phyloP scores from a whole-genome alignment of 257 asterid species.

The Leonotis leonurus region DNA sequence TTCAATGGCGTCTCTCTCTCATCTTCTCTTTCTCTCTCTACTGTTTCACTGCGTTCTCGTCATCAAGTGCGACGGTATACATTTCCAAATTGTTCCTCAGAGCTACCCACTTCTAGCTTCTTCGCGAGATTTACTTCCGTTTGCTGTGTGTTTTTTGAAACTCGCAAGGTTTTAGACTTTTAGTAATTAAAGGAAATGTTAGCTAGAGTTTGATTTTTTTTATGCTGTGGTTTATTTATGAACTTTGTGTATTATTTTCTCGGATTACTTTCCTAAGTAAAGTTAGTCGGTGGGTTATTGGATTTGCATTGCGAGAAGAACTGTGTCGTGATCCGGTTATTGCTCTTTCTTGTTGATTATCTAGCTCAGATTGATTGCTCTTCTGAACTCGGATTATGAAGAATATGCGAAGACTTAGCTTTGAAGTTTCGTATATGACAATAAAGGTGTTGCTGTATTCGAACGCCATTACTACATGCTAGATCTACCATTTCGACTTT shows the following conservation, averaged over 20 bases:
- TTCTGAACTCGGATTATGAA: neutral
- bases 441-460: neutral
- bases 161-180: neutral
- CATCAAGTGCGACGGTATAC: conserved; percentile 58
- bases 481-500: conserved; percentile 18
- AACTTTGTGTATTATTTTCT: neutral
- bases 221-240: neutral
- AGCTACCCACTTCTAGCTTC: neutral
- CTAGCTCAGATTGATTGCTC: neutral
- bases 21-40: conserved; percentile 48
- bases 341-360: conserved; percentile 5
- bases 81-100: neutral
- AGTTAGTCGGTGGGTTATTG: neutral
- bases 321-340: neutral
- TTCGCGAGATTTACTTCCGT: neutral
- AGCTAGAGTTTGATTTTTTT: neutral
- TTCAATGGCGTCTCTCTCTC: conserved; percentile 46
- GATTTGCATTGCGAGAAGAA: conserved; percentile 3
- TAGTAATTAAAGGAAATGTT: neutral
- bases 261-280: neutral
- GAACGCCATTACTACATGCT: conserved; percentile 5
- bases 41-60: conserved; percentile 36
- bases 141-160: conserved; percentile 16
- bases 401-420: neutral
- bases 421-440: neutral